Percentiles rank a stretch among this genome's conserved stretches.
phyloP scores from a whole-genome alignment of 257 asterid genomes.

The Henckelia pumila region DNA sequence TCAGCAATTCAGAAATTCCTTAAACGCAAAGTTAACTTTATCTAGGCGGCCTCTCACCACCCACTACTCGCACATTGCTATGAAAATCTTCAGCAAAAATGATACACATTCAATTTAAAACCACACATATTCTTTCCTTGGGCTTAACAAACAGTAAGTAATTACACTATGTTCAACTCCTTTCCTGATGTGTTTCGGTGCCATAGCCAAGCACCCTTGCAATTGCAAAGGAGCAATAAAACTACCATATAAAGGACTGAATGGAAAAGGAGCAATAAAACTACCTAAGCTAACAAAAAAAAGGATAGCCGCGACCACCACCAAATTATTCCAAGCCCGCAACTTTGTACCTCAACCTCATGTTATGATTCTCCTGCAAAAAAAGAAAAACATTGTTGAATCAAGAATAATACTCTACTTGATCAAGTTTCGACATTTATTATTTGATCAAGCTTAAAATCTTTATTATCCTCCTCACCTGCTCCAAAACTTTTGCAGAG shows the following conservation, averaged over 20 bases:
- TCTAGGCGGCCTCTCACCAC: neutral
- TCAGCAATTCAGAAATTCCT: neutral
- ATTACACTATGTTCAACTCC: neutral
- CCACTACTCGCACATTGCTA: neutral
- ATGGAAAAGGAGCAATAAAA: slow-evolving; percentile 9
- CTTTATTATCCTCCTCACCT: slow-evolving; percentile 42
- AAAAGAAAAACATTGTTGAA: slow-evolving; percentile 7
- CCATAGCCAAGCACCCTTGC: neutral
- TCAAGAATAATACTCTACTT: neutral
- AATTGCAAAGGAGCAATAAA: neutral
- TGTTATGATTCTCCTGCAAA: slow-evolving; percentile 69
- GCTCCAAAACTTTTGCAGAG: slow-evolving; percentile 66
- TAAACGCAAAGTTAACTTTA: neutral
- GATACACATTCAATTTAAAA: neutral
- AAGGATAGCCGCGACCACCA: slow-evolving; percentile 22
- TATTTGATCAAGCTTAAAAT: neutral
- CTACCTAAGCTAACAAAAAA: slow-evolving; percentile 35
- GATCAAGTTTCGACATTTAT: neutral
- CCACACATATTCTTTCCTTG: neutral
- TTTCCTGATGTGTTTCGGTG: neutral
- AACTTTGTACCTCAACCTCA: slow-evolving; percentile 71
- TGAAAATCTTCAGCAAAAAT: neutral
- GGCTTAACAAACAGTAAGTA: neutral
- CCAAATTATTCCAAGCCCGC: slow-evolving; percentile 74
- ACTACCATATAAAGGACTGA: neutral